Evolutionary conservation across 352 stramenopile species (phyloP).

Genomic region (Phytophthora lateralis): DNA sequence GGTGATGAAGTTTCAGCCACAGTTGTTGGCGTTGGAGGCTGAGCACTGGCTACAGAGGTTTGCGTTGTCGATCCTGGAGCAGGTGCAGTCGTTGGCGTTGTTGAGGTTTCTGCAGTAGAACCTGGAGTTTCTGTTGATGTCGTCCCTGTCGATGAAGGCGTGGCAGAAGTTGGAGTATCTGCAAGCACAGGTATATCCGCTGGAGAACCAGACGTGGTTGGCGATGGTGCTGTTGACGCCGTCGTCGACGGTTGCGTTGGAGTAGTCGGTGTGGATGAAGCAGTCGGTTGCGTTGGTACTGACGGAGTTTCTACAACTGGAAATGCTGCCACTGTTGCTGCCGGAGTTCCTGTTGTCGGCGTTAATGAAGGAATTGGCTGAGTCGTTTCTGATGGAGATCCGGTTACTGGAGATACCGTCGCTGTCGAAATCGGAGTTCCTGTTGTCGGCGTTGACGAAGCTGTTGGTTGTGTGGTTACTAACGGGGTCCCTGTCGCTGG

Average conservation of each 20-base stretch:
- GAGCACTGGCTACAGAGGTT: background rate
- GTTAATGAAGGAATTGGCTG: background rate
- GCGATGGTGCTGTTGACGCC: background rate
- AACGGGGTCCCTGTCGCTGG: constrained; percentile 5
- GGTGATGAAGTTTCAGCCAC: constrained; percentile 2
- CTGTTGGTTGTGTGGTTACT: constrained; percentile 2
- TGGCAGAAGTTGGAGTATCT: constrained; percentile 7
- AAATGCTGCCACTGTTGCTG: background rate
- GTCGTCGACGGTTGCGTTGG: constrained; percentile 1
- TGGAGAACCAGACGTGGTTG: constrained; percentile 2
- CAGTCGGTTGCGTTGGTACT: background rate
- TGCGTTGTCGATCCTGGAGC: background rate
- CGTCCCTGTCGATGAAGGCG: constrained; percentile 4
- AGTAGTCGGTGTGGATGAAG: constrained; percentile 8
- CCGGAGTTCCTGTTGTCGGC: background rate
- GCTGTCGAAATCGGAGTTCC: constrained; percentile 3
- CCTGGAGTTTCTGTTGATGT: background rate
- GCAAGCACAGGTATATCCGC: constrained; percentile 20
- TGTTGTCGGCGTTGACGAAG: background rate
- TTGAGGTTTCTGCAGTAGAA: background rate
- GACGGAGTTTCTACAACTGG: background rate
- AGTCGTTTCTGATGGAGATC: background rate
- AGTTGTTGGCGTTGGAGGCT: constrained; percentile 1
- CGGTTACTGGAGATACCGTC: constrained; percentile 6
- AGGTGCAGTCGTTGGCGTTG: background rate